Conservation (phyloP, 352 stramenopile species). For the Pythium monospermum region DNA sequence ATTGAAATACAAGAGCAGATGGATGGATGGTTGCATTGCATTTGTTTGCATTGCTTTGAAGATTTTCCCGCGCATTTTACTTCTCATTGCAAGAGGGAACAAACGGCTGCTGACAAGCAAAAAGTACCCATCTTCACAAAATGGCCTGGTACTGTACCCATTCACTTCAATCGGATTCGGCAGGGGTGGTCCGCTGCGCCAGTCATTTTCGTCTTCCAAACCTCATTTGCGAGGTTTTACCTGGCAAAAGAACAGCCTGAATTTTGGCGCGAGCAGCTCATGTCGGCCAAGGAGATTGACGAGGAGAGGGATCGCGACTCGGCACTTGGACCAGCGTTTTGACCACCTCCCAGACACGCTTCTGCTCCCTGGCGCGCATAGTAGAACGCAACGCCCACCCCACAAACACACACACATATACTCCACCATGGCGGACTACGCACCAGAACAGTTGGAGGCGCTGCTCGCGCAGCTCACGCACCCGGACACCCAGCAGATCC, state of each 20-base stretch:
- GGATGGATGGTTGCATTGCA: not conserved
- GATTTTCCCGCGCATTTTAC: slow-evolving; percentile 10
- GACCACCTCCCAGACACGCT: too few relatives aligned
- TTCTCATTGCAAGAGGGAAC: not conserved
- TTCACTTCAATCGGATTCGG: slow-evolving; percentile 12
- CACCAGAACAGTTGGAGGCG: slow-evolving; percentile 78
- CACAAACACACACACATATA: not conserved
- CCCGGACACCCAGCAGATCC: slow-evolving; percentile 94
- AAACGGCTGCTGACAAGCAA: too few relatives aligned
- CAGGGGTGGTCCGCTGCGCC: slow-evolving; percentile 13
- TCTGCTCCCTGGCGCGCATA: slow-evolving; percentile 9
- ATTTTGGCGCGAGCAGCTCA: slow-evolving; percentile 5
- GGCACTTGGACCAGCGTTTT: too few relatives aligned
- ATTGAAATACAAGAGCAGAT: too few relatives aligned
- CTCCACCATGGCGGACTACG: slow-evolving; percentile 66
- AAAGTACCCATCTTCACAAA: slow-evolving; percentile 17
- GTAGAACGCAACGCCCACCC: not conserved
- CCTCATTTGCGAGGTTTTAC: slow-evolving; percentile 20
- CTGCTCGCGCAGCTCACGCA: slow-evolving; percentile 90
- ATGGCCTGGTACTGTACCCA: slow-evolving; percentile 12
- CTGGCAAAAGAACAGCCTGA: slow-evolving; percentile 7
- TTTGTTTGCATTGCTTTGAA: too few relatives aligned
- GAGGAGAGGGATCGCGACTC: not conserved
- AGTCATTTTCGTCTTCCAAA: slow-evolving; percentile 24
- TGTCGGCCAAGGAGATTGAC: too few relatives aligned